A percentile compares a stretch with the other conserved stretches of the same genome.
Conservation (phyloP, 306 rosid genomes). For the Medicago lupulina region DNA sequence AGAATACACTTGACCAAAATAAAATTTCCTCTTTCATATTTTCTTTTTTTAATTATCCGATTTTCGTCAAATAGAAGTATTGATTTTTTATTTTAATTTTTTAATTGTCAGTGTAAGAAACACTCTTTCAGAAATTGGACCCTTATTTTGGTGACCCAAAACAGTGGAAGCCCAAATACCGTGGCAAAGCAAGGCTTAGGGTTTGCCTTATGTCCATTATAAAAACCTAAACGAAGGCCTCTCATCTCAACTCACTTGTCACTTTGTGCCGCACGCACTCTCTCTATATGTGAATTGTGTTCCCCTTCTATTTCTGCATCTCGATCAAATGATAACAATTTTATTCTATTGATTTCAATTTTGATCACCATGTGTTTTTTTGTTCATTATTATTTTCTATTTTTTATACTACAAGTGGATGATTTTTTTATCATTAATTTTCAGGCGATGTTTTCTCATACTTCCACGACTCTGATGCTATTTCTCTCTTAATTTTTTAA, state of each 20-base stretch:
- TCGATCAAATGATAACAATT: not conserved
- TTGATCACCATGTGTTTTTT: not conserved
- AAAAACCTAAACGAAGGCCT: not conserved
- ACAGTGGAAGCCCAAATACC: not conserved
- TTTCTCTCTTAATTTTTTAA: too few species aligned
- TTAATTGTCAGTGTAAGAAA: too few species aligned
- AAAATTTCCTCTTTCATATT: too few species aligned
- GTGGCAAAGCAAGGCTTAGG: not conserved
- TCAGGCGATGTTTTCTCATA: too few species aligned
- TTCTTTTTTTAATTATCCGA: too few species aligned
- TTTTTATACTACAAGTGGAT: conserved; percentile 18
- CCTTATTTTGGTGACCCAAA: not conserved
- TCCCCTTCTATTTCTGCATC: not conserved
- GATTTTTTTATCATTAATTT: not conserved
- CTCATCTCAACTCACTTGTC: not conserved
- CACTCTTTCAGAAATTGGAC: not conserved
- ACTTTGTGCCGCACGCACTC: not conserved
- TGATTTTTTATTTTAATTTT: too few species aligned
- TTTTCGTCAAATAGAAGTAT: too few species aligned
- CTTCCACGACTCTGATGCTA: too few species aligned
- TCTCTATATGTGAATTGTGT: not conserved
- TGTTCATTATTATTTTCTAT: not conserved
- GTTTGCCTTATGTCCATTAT: not conserved
- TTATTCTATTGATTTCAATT: not conserved
- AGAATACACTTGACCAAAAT: too few species aligned